Conservation (phyloP, 1,284 basidiomycete genomes). For the Gymnopus androsaceus region DNA sequence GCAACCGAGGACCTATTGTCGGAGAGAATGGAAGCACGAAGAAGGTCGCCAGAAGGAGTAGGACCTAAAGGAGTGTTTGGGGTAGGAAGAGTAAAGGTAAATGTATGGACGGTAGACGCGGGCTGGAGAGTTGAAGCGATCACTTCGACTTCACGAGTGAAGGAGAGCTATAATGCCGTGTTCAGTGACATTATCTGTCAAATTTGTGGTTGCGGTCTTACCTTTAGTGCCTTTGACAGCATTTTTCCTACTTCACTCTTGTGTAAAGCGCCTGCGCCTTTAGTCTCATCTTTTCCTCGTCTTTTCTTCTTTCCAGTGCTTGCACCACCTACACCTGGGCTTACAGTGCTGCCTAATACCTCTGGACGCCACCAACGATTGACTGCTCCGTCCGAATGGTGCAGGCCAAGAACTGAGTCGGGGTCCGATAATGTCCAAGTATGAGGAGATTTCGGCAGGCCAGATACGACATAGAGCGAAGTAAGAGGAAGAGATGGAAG, state of each 20-base stretch:
- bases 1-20: conserved; percentile 60
- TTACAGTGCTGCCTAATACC: conserved; percentile 86
- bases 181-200: neutral
- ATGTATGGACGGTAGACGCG: conserved; percentile 89
- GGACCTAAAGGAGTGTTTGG: conserved; percentile 72
- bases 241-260: conserved; percentile 87
- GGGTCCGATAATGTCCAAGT: conserved; percentile 95
- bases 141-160: conserved; percentile 92
- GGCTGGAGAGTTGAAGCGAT: conserved; percentile 90
- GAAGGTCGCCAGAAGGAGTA: conserved; percentile 65
- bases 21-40: conserved; percentile 72
- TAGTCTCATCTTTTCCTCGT: conserved; percentile 64
- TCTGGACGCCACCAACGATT: conserved; percentile 94
- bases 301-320: conserved; percentile 70
- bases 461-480: conserved; percentile 82
- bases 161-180: conserved; percentile 61
- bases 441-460: conserved; percentile 80
- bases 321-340: conserved; percentile 75
- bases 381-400: conserved; percentile 87
- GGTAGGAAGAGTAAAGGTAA: conserved; percentile 82
- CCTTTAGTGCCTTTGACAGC: conserved; percentile 88
- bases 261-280: conserved; percentile 71
- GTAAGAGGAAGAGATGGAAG: conserved; percentile 74
- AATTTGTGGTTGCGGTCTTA: conserved; percentile 33
- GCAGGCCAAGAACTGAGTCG: conserved; percentile 81